phyloP scores from a whole-genome alignment of 225 moss, liverwort and hornwort genomes.

The Rhytidiadelphus loreus region DNA sequence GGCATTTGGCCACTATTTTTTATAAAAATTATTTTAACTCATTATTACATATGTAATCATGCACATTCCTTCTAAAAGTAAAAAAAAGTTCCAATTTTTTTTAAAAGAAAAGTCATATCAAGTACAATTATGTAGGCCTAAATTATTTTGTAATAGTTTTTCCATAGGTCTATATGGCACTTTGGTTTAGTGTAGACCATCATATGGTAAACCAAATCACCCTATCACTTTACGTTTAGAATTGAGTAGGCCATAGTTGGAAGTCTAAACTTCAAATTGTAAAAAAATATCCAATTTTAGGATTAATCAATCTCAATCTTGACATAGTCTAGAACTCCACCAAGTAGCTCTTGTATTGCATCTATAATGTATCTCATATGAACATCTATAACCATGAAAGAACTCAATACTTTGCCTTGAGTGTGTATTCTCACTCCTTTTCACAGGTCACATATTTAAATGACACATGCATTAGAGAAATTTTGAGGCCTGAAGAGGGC shows the following conservation, averaged over 20 bases:
- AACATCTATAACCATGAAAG: not conserved
- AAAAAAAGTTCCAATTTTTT: too few relatives aligned
- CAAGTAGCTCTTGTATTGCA: not conserved
- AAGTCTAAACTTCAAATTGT: not conserved
- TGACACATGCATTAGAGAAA: not conserved
- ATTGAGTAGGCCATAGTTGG: accelerated
- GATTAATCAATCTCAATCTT: not conserved
- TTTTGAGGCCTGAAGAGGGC: too few relatives aligned
- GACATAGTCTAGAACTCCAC: not conserved
- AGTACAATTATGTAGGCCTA: not conserved
- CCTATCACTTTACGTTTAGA: not conserved
- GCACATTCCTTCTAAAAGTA: not conserved
- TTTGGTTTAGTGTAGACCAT: not conserved
- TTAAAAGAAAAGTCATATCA: not conserved
- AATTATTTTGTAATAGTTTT: too few relatives aligned
- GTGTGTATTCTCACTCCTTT: not conserved
- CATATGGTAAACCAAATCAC: not conserved
- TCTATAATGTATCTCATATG: not conserved
- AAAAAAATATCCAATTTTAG: not conserved
- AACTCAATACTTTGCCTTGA: not conserved
- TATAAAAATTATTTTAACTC: too few relatives aligned
- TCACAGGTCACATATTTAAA: not conserved
- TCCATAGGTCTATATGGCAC: not conserved
- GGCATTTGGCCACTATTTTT: not conserved
- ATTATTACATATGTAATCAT: not conserved